Conservation (phyloP, 1,139 yeast species). For the Protomyces gravidus region DNA sequence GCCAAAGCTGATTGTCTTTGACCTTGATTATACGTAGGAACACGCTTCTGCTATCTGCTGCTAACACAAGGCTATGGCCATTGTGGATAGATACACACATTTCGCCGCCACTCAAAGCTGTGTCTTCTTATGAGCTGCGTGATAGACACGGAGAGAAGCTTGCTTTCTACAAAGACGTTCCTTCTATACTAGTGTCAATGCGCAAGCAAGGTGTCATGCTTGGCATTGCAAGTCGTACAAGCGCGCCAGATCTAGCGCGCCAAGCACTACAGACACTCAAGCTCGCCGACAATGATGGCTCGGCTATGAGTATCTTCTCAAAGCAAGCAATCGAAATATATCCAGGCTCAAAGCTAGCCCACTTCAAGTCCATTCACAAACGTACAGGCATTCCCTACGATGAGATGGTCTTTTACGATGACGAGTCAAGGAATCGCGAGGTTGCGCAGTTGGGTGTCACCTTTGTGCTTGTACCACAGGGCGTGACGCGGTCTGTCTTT, state of each 20-base stretch:
- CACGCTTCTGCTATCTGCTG: not conserved
- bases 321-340: constrained; percentile 34
- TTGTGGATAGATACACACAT: constrained; percentile 68
- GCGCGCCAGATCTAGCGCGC: constrained; percentile 55
- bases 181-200: constrained; percentile 50
- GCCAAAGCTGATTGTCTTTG: constrained; percentile 53
- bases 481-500: constrained; percentile 52
- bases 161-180: constrained; percentile 59
- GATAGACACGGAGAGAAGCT: constrained; percentile 50
- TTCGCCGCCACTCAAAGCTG: constrained; percentile 47
- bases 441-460: constrained; percentile 60
- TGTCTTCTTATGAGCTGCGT: constrained; percentile 39
- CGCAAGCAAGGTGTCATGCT: constrained; percentile 44
- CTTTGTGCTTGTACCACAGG: constrained; percentile 53
- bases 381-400: constrained; percentile 49
- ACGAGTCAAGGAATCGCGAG: constrained; percentile 62
- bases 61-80: constrained; percentile 53
- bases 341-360: constrained; percentile 52
- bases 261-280: constrained; percentile 51
- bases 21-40: constrained; percentile 59
- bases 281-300: constrained; percentile 48
- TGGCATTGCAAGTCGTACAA: constrained; percentile 66
- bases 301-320: constrained; percentile 44
- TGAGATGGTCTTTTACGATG: constrained; percentile 63
- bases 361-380: constrained; percentile 51